Evolutionary conservation across 2,329 filamentous ascomycete species (phyloP), one percentile per base, ranked within the genome.

Genomic region (Talaromyces rugulosus): DNA sequence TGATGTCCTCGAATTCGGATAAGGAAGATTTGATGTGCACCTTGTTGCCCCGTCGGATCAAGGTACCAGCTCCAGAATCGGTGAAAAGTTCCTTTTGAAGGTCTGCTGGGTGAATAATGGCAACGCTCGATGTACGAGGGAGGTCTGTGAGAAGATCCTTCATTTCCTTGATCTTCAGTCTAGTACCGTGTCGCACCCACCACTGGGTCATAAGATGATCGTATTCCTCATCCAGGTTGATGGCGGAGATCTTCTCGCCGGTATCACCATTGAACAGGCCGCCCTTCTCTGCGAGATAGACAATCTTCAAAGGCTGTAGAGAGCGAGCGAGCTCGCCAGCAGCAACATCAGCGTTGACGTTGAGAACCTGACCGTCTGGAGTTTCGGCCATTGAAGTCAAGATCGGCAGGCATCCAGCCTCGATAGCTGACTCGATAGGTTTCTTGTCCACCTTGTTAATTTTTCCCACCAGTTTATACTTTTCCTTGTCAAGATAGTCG

Each of bases 241-340:
- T 98, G 63, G 90, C 91, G 5, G 94, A 96, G 72, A 98, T 98
- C 81, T 96, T 96, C 81, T 94, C 89, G 63, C 89, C 90, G n/a
- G 89, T 91, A 66, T 96, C 91, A 63, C 92, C 93, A 74, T 98
- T 92, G 79, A 96, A 96, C 36, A 99, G 81, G 7, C 94, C 95
- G 56, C 95, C 95, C 84, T 98, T 98, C 81, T 99, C 95, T 5
- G 92, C 96, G n/a, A 98, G 84, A 75, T 97, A 99, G 63, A 99
- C 93, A 64, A 98, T 94, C 86, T 99, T 99, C 71, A 98, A 81
- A 30, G 95, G 95, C 78, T 98, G 89, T 59, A 99, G 82, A 61
- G 90, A 87, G 63, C 91, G 88, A 28, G 95, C 94, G 64, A 99
- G 83, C 80, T 97, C 94, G 66, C 93, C 93, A 33, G 95, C 95